Conservation (phyloP, 2,329 filamentous ascomycete species). For the Paracoccidioides brasiliensis region DNA sequence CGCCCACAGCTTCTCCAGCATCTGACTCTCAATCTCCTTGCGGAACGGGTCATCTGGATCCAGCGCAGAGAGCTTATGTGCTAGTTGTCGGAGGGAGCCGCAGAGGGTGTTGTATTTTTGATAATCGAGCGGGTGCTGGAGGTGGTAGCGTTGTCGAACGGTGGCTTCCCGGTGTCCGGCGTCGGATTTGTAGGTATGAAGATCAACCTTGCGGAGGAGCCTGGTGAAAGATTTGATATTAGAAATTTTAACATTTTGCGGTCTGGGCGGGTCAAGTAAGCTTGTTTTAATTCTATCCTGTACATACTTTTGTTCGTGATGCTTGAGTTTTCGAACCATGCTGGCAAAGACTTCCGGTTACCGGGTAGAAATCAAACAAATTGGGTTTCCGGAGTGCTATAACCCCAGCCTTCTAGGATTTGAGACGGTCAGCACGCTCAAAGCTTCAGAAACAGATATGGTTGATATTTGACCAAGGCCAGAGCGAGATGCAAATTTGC, state of each 20-base stretch:
- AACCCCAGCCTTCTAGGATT: not conserved
- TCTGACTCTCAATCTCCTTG: conserved; percentile 68
- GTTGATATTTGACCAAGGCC: too few relatives aligned
- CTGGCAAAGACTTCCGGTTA: conserved; percentile 13
- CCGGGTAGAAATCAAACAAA: not conserved
- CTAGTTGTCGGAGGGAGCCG: conserved; percentile 76
- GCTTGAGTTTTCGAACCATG: conserved; percentile 93
- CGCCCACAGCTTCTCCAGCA: conserved; percentile 84
- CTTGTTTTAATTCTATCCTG: not conserved
- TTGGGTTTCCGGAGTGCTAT: too few relatives aligned
- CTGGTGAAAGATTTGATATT: conserved; percentile 16
- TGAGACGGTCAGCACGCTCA: too few relatives aligned
- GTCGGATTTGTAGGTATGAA: conserved; percentile 86
- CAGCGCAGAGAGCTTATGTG: conserved; percentile 73
- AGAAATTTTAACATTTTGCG: conserved; percentile 42
- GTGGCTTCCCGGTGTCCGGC: conserved; percentile 69
- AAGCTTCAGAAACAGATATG: not conserved
- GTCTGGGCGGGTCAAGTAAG: conserved; percentile 41
- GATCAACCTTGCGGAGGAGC: conserved; percentile 81
- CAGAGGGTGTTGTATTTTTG: conserved; percentile 53
- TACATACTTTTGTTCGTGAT: conserved; percentile 76
- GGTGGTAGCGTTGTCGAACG: conserved; percentile 74
- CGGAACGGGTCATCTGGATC: conserved; percentile 65
- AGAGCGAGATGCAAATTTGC: too few relatives aligned
- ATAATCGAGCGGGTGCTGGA: conserved; percentile 83